Evolutionary conservation across 2,329 filamentous ascomycete genomes (phyloP).

Genomic region (Helotiales sp.): DNA sequence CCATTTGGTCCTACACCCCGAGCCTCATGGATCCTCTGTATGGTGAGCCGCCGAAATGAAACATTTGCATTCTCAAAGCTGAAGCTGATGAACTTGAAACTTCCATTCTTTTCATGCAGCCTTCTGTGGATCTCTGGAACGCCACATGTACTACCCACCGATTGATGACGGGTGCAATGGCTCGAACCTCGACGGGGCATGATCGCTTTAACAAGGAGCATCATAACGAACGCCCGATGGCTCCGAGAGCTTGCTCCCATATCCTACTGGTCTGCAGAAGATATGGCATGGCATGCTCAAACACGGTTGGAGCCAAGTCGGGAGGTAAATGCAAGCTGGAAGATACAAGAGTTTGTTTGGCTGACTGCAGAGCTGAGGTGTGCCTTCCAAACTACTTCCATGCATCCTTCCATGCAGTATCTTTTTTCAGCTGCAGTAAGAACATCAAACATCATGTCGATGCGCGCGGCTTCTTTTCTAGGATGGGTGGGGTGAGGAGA

Average conservation of each 20-base stretch:
- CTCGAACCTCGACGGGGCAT: neutral
- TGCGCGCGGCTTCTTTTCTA: neutral
- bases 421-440: neutral
- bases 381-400: neutral
- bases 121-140: neutral
- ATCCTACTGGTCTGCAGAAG: neutral
- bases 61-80: neutral
- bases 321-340: neutral
- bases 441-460: neutral
- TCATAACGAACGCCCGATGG: neutral
- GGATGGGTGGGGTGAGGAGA: neutral
- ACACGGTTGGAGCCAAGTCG: neutral
- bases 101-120: neutral
- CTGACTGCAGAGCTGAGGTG: constrained; percentile 1
- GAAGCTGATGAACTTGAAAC: neutral
- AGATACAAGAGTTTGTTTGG: neutral
- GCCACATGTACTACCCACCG: neutral
- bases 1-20: neutral
- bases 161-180: neutral
- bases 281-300: neutral
- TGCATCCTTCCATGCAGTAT: constrained; percentile 5
- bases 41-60: neutral
- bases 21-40: neutral
- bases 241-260: neutral
- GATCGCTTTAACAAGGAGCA: neutral